Conservation (phyloP, 2,329 filamentous ascomycete species). For the Fusarium sp. region DNA sequence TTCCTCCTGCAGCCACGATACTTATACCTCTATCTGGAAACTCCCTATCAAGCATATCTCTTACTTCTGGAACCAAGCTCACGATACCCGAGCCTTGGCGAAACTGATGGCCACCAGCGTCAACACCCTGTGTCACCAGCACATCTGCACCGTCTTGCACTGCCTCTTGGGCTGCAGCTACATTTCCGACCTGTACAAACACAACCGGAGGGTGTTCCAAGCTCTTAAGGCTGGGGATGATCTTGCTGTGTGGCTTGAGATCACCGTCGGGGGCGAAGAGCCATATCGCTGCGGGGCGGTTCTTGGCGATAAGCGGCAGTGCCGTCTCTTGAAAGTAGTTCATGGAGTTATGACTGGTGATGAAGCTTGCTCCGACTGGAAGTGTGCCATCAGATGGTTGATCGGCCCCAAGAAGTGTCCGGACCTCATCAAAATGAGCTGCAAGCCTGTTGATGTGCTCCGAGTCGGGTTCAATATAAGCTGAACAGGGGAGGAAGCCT, state of each 20-base stretch:
- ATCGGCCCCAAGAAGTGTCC: constrained; percentile 44
- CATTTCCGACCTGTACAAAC: constrained; percentile 71
- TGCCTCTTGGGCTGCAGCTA: constrained; percentile 64
- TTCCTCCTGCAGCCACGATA: constrained; percentile 69
- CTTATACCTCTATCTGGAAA: constrained; percentile 50
- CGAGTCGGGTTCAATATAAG: constrained; percentile 48
- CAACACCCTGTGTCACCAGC: constrained; percentile 70
- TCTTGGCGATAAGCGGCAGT: constrained; percentile 62
- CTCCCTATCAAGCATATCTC: constrained; percentile 56
- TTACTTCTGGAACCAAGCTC: constrained; percentile 67
- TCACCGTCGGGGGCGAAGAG: constrained; percentile 69
- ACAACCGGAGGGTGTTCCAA: constrained; percentile 56
- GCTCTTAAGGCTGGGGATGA: constrained; percentile 52
- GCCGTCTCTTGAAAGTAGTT: constrained; percentile 56
- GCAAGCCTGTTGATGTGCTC: constrained; percentile 49
- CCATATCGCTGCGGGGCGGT: constrained; percentile 71
- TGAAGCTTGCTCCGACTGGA: constrained; percentile 67
- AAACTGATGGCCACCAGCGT: constrained; percentile 73
- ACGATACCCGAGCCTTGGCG: constrained; percentile 64
- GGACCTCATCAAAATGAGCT: constrained; percentile 47
- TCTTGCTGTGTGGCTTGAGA: constrained; percentile 51
- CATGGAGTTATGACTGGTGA: constrained; percentile 62
- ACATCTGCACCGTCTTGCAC: constrained; percentile 64
- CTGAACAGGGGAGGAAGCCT: constrained; percentile 52
- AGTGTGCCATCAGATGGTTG: constrained; percentile 57